These are phyloP conservation scores for Microcyclospora pomicola DNA, from an alignment of 2,329 filamentous ascomycete species.

Conservation along the genomic window DNA sequence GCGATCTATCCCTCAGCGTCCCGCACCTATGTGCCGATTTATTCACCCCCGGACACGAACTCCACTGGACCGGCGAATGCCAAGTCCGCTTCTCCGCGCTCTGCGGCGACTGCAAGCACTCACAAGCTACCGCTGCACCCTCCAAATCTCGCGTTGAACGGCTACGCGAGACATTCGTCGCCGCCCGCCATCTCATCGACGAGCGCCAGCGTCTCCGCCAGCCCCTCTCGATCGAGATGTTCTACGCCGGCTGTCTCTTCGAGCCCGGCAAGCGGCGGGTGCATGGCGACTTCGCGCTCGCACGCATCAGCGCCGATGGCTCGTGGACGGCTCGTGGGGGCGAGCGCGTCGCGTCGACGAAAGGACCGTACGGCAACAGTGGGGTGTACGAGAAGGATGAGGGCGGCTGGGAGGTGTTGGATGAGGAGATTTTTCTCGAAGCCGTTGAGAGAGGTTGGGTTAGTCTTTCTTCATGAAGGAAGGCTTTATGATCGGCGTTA, in stretches of 20 bases:
- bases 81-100: conserved; percentile 37
- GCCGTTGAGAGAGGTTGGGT: conserved; percentile 23
- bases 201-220: conserved; percentile 24
- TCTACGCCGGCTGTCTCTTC: conserved; percentile 40
- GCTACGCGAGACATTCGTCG: conserved; percentile 27
- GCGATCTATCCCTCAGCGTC: conserved; percentile 35
- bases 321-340: conserved; percentile 24
- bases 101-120: conserved; percentile 30
- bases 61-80: conserved; percentile 33
- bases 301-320: conserved; percentile 27
- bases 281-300: conserved; percentile 35
- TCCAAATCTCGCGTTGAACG: conserved; percentile 16
- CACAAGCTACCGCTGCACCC: conserved; percentile 16
- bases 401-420: conserved; percentile 23
- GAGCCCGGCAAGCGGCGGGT: conserved; percentile 32
- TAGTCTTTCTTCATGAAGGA: conserved; percentile 11
- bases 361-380: conserved; percentile 37
- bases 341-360: conserved; percentile 24
- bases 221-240: conserved; percentile 34
- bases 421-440: conserved; percentile 20
- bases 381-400: conserved; percentile 37
- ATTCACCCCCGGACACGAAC: conserved; percentile 28
- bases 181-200: conserved; percentile 29
- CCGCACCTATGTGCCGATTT: conserved; percentile 35
- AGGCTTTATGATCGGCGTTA: not conserved